Evolutionary conservation across 345 rosid genomes (phyloP).

Genomic region (Raphanus sativus): DNA sequence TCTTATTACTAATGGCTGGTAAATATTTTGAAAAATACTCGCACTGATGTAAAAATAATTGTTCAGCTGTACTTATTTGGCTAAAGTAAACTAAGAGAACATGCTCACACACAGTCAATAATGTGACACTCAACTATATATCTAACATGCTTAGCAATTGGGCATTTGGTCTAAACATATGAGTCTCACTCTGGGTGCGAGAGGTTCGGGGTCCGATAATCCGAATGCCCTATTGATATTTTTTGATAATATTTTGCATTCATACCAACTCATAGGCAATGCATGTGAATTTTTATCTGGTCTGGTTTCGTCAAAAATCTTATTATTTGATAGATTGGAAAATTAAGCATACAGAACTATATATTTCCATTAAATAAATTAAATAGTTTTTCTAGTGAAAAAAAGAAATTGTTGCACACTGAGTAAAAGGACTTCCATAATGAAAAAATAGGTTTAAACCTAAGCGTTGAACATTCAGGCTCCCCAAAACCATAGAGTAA

Average conservation of each 20-base stretch:
- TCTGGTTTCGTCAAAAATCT: background rate
- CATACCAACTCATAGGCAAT: background rate
- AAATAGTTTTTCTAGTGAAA: too few species aligned
- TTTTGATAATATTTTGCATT: background rate
- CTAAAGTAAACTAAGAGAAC: background rate
- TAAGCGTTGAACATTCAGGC: too few species aligned
- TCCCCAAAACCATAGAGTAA: too few species aligned
- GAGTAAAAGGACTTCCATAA: too few species aligned
- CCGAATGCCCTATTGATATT: conserved; percentile 26
- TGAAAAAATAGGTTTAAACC: too few species aligned
- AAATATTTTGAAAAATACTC: too few species aligned
- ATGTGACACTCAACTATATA: background rate
- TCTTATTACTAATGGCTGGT: too few species aligned
- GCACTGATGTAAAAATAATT: background rate
- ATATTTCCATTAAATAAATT: too few species aligned
- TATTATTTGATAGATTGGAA: too few species aligned
- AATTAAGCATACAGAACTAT: too few species aligned
- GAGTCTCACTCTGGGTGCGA: conserved; percentile 30
- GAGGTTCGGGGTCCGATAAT: conserved; percentile 28
- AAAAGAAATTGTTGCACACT: too few species aligned
- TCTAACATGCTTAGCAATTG: background rate
- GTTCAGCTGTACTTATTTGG: background rate
- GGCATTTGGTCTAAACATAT: conserved; percentile 82
- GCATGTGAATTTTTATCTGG: background rate
- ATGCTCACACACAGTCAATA: background rate